These are phyloP conservation scores for Polyporus arcularius DNA, from an alignment of 768 basidiomycete genomes.

Conservation along the genomic window DNA sequence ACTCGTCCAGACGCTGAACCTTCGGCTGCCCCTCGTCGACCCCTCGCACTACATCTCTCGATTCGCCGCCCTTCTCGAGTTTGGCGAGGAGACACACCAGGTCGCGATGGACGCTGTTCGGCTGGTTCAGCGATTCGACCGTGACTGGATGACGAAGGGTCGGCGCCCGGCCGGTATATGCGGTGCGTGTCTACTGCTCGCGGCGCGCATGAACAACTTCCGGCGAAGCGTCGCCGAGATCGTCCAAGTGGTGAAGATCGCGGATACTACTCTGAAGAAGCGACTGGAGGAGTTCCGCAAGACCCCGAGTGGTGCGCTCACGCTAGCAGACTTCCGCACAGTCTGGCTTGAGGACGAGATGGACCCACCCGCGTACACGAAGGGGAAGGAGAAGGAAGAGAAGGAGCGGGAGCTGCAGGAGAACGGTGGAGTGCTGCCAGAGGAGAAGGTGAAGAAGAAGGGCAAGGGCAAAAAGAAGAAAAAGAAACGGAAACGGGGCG, in stretches of 20 bases:
- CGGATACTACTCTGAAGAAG: conserved; percentile 92
- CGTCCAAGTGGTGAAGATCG: conserved; percentile 98
- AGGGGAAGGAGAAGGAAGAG: conserved; percentile 70
- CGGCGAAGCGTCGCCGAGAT: conserved; percentile 91
- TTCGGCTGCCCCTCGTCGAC: conserved; percentile 87
- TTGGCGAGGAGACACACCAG: conserved; percentile 89
- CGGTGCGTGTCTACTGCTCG: conserved; percentile 91
- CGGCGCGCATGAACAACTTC: conserved; percentile 99
- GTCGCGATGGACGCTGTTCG: conserved; percentile 94
- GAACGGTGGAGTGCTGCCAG: conserved; percentile 28
- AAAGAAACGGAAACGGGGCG: conserved; percentile 38
- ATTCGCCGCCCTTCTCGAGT: conserved; percentile 92
- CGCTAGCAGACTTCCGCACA: conserved; percentile 85
- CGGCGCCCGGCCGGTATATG: conserved; percentile 97
- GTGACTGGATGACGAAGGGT: conserved; percentile 97
- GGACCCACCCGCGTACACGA: conserved; percentile 88
- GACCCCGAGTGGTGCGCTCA: conserved; percentile 83
- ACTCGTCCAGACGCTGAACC: conserved; percentile 83
- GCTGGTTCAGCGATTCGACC: conserved; percentile 89
- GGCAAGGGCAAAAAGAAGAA: conserved; percentile 37
- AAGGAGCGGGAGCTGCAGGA: conserved; percentile 45
- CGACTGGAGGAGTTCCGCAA: conserved; percentile 93
- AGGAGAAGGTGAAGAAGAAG: conserved; percentile 33
- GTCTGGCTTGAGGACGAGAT: conserved; percentile 91
- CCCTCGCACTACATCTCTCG: conserved; percentile 96